phyloP scores from a whole-genome alignment of 2,329 filamentous ascomycete genomes.

The Paecilomyces dactylethromorphus region DNA sequence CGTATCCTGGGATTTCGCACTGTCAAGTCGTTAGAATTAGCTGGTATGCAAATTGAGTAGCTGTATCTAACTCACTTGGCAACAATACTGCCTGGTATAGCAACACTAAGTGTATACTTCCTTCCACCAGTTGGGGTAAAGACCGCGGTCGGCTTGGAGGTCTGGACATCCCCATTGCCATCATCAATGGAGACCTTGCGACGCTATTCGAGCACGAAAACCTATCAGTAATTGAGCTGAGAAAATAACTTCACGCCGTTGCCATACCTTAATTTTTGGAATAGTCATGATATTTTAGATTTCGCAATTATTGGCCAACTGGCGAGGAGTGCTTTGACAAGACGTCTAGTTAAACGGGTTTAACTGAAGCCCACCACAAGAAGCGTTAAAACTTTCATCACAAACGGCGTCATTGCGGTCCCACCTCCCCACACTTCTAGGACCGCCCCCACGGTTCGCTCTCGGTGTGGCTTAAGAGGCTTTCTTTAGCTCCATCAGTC shows the following conservation, averaged over 20 bases:
- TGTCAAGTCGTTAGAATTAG: conserved; percentile 26
- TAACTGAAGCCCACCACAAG: background rate
- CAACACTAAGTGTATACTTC: conserved; percentile 69
- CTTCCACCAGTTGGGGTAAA: conserved; percentile 61
- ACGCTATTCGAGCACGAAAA: background rate
- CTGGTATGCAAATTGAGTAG: background rate
- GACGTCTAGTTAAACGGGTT: background rate
- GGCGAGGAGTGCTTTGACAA: background rate
- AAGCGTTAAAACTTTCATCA: background rate
- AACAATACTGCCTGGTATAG: conserved; percentile 71
- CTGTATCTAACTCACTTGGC: conserved; percentile 51
- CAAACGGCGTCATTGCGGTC: background rate
- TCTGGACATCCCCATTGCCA: conserved; percentile 18
- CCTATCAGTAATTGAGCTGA: background rate
- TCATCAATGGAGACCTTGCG: background rate
- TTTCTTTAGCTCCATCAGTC: background rate
- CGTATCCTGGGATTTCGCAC: conserved; percentile 66
- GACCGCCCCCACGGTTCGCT: background rate
- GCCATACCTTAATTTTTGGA: background rate
- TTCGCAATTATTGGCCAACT: background rate
- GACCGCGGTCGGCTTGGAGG: conserved; percentile 61
- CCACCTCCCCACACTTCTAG: background rate
- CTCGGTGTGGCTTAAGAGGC: background rate
- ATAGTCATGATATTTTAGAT: background rate
- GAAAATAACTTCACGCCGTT: background rate